Conservation (phyloP, 768 basidiomycete genomes). For the Thelephora ganbajun region DNA sequence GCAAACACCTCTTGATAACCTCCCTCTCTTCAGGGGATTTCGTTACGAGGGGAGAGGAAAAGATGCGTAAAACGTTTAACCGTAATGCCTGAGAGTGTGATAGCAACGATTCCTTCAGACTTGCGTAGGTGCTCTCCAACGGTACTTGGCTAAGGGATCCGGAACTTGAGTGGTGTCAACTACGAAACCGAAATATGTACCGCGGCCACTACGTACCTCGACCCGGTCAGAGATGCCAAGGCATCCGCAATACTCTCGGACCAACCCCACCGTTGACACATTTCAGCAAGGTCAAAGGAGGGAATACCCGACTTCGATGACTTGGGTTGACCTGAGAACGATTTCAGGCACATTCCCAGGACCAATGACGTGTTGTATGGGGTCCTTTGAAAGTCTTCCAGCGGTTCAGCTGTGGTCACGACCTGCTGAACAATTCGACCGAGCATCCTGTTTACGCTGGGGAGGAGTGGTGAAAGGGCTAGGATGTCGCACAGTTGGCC, state of each 20-base stretch:
- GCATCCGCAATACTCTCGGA: constrained; percentile 42
- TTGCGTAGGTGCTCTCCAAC: constrained; percentile 36
- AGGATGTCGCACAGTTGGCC: constrained; percentile 41
- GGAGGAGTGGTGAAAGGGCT: constrained; percentile 36
- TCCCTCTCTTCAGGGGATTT: constrained; percentile 30
- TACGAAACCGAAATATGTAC: neutral
- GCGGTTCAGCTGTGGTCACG: constrained; percentile 18
- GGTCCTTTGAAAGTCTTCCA: constrained; percentile 16
- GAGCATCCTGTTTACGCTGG: constrained; percentile 26
- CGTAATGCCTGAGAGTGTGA: constrained; percentile 65
- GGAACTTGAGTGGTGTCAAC: no score
- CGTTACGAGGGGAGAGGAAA: constrained; percentile 37
- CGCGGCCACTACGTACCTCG: constrained; percentile 24
- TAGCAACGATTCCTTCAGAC: constrained; percentile 39
- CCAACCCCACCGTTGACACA: constrained; percentile 32
- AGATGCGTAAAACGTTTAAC: constrained; percentile 46
- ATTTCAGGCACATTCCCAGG: constrained; percentile 43
- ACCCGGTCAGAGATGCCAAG: constrained; percentile 31
- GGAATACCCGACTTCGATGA: constrained; percentile 31
- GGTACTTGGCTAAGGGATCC: constrained; percentile 7
- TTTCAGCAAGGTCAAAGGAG: neutral
- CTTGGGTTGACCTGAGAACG: constrained; percentile 29
- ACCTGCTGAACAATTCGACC: constrained; percentile 29
- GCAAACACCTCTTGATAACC: constrained; percentile 50
- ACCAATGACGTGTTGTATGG: constrained; percentile 37